Evolutionary conservation across 495 filamentous ascomycete species (phyloP).

Genomic region (Bathelium albidoporum): DNA sequence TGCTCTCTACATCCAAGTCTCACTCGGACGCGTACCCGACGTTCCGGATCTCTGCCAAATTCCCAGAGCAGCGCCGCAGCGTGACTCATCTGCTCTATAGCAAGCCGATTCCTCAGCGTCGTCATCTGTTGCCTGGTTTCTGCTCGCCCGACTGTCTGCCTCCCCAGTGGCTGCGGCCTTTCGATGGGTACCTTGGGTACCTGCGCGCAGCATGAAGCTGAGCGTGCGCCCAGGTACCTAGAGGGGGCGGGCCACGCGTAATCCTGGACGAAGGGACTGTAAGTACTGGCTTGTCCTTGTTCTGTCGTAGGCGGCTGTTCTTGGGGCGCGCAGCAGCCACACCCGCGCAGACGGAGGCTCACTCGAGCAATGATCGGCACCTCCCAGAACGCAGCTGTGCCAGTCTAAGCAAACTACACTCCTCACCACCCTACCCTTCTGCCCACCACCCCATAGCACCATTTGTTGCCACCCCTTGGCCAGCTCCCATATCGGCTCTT

Average conservation of each 20-base stretch:
- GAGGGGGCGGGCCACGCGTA: not conserved
- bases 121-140: constrained; percentile 1
- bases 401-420: not conserved
- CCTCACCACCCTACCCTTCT: not conserved
- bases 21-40: constrained; percentile 1
- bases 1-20: not conserved
- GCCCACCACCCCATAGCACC: not conserved
- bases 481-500: not conserved
- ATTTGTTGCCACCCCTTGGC: not conserved
- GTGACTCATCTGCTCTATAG: not conserved
- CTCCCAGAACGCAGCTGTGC: not conserved
- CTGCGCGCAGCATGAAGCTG: not conserved
- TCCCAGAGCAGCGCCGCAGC: not conserved
- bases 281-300: not conserved
- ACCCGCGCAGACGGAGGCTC: not conserved
- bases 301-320: constrained; percentile 3
- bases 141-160: not conserved
- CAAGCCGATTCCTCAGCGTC: not conserved
- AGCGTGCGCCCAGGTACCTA: not conserved
- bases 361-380: not conserved
- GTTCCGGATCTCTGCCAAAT: not conserved
- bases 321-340: not conserved
- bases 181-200: constrained; percentile 4
- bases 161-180: not conserved
- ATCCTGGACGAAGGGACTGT: not conserved